Evolutionary conservation across 2,329 filamentous ascomycete genomes (phyloP), one percentile per base, ranked within the genome.

Genomic region (Bipolaris oryzae): DNA sequence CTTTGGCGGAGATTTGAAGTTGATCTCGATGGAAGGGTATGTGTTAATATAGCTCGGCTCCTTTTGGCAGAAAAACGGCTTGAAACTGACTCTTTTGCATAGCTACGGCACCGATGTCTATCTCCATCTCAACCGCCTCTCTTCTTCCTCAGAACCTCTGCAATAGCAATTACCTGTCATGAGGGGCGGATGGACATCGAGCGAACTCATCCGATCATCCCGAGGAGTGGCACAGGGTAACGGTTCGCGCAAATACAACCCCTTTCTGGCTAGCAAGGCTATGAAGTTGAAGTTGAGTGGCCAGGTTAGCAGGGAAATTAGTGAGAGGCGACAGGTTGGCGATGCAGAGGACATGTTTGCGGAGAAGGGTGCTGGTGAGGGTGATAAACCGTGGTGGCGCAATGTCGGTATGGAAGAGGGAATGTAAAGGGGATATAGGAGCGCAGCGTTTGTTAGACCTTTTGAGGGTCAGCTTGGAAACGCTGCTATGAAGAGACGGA

Each of bases 11-110:
- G 95, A 99, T 76, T 77, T 99, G 70, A 98, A 98, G 79, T 79
- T 99, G 76, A 99, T 99, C 72, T 97, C 92, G 76, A 99, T 99
- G 95, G 95, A 99, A 82, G 95, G 95, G 91, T 96, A 82, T 83
- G 90, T 71, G 28, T 21, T 3, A 20, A 34, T 7, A 20, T 15
- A 13, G 5, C 39, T 15, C n/a, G 20, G 10, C 9, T 39, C 20
- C 5, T 44, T 11, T 16, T 6, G 9, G 2, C 7, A 34, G 16
- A 16, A 18, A 43, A 39, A 42, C 15, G 11, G 15, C 33, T 18
- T 18, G 15, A 25, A 16, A 50, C 71, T 76, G 48, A 62, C 61
- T 63, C 48, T 31, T 13, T 2, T 23, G 13, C 1, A 10, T 44
- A 96, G 94, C 57, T 99, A 99, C 77, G 95, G 95, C 64, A 99